Evolutionary conservation across 306 rosid species (phyloP).

Genomic region (Cicer bijugum): DNA sequence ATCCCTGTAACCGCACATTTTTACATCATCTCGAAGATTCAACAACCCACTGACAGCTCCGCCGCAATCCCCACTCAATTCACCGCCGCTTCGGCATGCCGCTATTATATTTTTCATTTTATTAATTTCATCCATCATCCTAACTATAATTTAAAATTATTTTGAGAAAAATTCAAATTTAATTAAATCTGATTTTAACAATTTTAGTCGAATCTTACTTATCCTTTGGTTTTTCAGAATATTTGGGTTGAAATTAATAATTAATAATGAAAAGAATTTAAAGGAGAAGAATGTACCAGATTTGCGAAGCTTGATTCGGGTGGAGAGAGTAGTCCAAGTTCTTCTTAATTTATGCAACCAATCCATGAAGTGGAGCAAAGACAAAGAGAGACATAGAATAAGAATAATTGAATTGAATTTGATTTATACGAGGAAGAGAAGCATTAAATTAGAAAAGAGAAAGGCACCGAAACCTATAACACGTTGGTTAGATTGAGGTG

Average conservation of each 20-base stretch:
- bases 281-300: conserved; percentile 34
- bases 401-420: not conserved
- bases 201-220: no score
- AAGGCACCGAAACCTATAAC: conserved; percentile 50
- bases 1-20: conserved; percentile 64
- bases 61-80: not conserved
- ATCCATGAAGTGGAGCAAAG: conserved; percentile 46
- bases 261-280: no score
- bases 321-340: conserved; percentile 48
- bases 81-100: not conserved
- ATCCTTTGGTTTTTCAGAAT: no score
- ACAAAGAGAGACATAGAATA: conserved; percentile 1
- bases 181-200: no score
- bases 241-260: no score
- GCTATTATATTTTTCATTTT: no score
- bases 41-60: conserved; percentile 43
- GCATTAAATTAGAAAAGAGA: not conserved
- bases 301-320: conserved; percentile 52
- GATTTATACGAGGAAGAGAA: not conserved
- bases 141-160: no score
- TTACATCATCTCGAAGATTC: conserved; percentile 64
- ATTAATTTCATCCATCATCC: no score
- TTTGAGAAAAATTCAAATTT: no score
- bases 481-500: conserved; percentile 56
- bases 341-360: conserved; percentile 57